Evolutionary conservation across 73 alveolate species (phyloP).

Genomic region (Paramecium caudatum): DNA sequence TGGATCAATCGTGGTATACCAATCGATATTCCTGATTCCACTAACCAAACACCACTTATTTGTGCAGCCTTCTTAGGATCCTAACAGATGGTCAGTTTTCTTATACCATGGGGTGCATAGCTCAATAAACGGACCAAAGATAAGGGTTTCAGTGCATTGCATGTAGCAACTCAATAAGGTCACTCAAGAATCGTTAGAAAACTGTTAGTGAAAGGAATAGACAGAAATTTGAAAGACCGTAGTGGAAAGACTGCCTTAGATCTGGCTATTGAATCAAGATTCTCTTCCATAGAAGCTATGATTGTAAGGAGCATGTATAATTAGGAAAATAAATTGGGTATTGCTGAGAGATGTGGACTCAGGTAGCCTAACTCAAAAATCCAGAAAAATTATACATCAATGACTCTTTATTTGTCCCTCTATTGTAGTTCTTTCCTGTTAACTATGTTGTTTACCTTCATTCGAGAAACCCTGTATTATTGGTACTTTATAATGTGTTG

Average conservation of each 20-base stretch:
- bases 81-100: slow-evolving; percentile 17
- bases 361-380: slow-evolving; percentile 44
- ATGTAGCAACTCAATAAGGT: slow-evolving; percentile 57
- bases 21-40: not conserved
- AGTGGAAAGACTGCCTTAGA: slow-evolving; percentile 51
- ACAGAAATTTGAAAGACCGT: slow-evolving; percentile 12
- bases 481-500: not conserved
- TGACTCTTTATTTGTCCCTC: not conserved
- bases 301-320: not conserved
- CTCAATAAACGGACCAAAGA: not conserved
- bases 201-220: slow-evolving; percentile 50
- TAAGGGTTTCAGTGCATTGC: slow-evolving; percentile 43
- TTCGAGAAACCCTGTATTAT: not conserved
- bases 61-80: slow-evolving; percentile 54
- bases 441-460: slow-evolving; percentile 24
- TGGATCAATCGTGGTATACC: slow-evolving; percentile 25
- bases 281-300: slow-evolving; percentile 16
- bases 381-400: slow-evolving; percentile 30
- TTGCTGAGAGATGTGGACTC: slow-evolving; percentile 25
- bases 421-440: not conserved
- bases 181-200: slow-evolving; percentile 48
- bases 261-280: slow-evolving; percentile 7
- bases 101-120: slow-evolving; percentile 63
- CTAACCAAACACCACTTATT: slow-evolving; percentile 31
- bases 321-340: slow-evolving; percentile 47